These are phyloP conservation scores for Cryphonectria carpinicola DNA, from an alignment of 2,329 filamentous ascomycete species.

Conservation along the genomic window DNA sequence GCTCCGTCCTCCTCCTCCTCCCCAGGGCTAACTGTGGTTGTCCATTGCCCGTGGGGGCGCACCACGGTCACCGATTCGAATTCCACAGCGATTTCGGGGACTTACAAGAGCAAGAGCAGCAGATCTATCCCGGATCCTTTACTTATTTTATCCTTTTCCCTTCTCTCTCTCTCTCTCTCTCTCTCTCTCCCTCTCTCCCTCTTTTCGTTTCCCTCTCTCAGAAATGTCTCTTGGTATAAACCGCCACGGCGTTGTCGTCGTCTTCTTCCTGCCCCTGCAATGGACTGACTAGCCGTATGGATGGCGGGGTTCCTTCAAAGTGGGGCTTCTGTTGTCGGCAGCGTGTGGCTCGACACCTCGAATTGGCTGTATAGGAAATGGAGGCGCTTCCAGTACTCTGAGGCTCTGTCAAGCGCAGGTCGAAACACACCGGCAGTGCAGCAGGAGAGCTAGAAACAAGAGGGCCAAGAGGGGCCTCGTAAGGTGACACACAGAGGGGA, in stretches of 20 bases:
- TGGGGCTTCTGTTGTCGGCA: conserved; percentile 19
- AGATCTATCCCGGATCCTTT: background rate
- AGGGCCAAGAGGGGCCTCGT: background rate
- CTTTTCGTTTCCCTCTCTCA: background rate
- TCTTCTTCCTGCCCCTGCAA: conserved; percentile 2
- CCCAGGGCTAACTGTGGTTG: conserved; percentile 15
- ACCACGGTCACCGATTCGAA: conserved; percentile 2
- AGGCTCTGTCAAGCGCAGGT: background rate
- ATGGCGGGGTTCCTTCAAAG: conserved; percentile 9
- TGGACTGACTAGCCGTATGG: background rate
- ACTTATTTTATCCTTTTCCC: background rate
- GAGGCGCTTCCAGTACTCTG: background rate
- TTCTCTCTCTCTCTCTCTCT: background rate
- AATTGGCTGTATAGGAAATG: background rate
- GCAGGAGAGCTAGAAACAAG: conserved; percentile 1
- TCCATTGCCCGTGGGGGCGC: conserved; percentile 6
- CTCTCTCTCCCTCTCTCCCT: background rate
- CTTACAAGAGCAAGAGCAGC: conserved; percentile 16
- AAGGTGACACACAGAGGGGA: background rate
- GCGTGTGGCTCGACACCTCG: conserved; percentile 1
- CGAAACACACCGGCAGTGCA: background rate
- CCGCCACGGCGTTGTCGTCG: conserved; percentile 1
- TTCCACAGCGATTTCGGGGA: conserved; percentile 11
- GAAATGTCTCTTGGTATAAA: background rate
- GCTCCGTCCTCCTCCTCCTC: background rate